These are phyloP conservation scores for Cercospora zeae-maydis DNA, from an alignment of 2,329 filamentous ascomycete species.

Conservation along the genomic window DNA sequence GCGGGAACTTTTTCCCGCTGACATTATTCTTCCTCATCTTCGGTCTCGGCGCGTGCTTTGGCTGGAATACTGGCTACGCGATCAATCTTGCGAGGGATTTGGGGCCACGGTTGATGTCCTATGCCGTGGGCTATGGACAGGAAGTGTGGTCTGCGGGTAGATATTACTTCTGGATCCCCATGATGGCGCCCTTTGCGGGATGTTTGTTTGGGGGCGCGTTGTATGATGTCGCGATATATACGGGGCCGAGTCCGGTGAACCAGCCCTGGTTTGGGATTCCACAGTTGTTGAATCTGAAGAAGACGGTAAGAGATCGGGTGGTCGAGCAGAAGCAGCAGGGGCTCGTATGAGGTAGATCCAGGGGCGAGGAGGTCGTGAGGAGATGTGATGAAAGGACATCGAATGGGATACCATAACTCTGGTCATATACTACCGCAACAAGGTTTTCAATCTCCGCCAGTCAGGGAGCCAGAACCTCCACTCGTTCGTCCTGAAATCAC, in stretches of 20 bases:
- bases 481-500: background rate
- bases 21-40: conserved; percentile 64
- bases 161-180: conserved; percentile 50
- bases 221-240: conserved; percentile 66
- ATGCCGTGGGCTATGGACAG: conserved; percentile 62
- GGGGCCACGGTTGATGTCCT: conserved; percentile 64
- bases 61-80: conserved; percentile 66
- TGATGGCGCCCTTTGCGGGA: conserved; percentile 63
- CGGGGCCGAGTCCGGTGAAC: conserved; percentile 60
- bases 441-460: background rate
- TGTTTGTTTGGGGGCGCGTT: conserved; percentile 61
- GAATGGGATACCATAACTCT: background rate
- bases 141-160: conserved; percentile 61
- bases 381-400: background rate
- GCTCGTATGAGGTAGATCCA: background rate
- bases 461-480: background rate
- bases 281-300: conserved; percentile 24
- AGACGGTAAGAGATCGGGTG: conserved; percentile 21
- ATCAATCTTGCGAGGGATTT: conserved; percentile 69
- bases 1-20: conserved; percentile 52
- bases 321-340: conserved; percentile 23
- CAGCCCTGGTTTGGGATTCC: conserved; percentile 47
- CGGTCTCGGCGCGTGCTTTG: conserved; percentile 64
- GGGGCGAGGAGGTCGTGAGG: background rate
- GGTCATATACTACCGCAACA: background rate